These are phyloP conservation scores for Neurospora sp. DNA, from an alignment of 495 filamentous ascomycete genomes.

Conservation along the genomic window DNA sequence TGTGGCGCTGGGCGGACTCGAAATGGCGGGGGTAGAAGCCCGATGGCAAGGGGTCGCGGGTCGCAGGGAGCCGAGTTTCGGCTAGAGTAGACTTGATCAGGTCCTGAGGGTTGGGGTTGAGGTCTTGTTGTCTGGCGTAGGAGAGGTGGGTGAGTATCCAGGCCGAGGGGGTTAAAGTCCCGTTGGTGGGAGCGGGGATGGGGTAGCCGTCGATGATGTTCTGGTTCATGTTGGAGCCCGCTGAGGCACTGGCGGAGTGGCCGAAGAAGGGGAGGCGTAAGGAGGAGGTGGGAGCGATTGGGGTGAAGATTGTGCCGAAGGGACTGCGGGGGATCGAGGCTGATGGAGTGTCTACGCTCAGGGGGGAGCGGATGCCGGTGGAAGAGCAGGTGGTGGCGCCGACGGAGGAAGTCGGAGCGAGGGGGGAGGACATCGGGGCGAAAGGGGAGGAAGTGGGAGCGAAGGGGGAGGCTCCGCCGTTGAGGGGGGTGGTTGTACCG, in stretches of 20 bases:
- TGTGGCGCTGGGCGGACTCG: not conserved
- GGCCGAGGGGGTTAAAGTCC: not conserved
- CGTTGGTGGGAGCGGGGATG: not conserved
- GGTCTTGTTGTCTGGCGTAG: not conserved
- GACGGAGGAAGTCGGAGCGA: not conserved
- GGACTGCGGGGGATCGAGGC: not conserved
- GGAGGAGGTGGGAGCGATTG: not conserved
- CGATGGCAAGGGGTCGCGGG: not conserved
- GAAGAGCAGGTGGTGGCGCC: not conserved
- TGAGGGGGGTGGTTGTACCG: not conserved
- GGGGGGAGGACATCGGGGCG: not conserved
- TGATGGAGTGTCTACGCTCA: not conserved
- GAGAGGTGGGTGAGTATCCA: not conserved
- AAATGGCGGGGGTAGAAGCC: not conserved
- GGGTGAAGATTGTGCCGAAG: not conserved
- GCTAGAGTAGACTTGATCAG: fast-evolving
- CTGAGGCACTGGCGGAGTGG: not conserved
- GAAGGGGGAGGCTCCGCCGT: not conserved
- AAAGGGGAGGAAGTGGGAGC: not conserved
- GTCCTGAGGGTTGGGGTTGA: not conserved
- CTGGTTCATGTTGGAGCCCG: not conserved
- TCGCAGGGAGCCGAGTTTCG: not conserved
- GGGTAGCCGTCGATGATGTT: not conserved
- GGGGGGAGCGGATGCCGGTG: not conserved
- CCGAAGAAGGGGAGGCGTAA: not conserved